Percentiles rank a stretch among this genome's conserved stretches.
These are phyloP conservation scores for Clonostachys rosea DNA, from an alignment of 2,329 filamentous ascomycete species.

Conservation along the genomic window DNA sequence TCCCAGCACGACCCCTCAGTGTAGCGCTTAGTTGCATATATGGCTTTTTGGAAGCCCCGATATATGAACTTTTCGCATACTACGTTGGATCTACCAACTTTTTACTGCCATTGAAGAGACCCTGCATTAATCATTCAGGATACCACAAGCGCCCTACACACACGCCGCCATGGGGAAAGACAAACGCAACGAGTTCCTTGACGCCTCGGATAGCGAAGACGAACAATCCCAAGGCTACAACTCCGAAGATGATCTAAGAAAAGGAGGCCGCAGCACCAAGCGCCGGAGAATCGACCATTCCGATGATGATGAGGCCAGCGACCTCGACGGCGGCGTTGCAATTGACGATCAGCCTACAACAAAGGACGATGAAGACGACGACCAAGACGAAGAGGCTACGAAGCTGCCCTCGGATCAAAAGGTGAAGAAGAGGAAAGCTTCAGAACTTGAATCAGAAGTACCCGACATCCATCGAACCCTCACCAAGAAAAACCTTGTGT, in stretches of 20 bases:
- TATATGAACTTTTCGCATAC: no score
- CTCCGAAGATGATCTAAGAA: conserved; percentile 65
- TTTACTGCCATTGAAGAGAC: no score
- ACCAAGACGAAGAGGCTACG: conserved; percentile 11
- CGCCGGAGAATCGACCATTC: conserved; percentile 51
- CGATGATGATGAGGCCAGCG: conserved; percentile 28
- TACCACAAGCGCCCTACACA: not conserved
- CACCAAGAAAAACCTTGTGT: conserved; percentile 63
- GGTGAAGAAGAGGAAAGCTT: not conserved
- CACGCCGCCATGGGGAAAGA: conserved; percentile 53
- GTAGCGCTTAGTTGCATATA: no score
- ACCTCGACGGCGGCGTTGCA: conserved; percentile 7
- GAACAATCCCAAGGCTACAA: conserved; percentile 57
- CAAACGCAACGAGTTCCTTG: conserved; percentile 70
- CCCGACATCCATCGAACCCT: not conserved
- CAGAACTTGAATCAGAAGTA: not conserved
- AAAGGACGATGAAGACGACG: conserved; percentile 7
- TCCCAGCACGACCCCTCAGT: no score
- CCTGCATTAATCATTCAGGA: no score
- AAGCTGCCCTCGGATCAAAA: conserved; percentile 14
- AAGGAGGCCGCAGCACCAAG: conserved; percentile 59
- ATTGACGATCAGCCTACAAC: conserved; percentile 3
- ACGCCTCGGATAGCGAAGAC: conserved; percentile 53
- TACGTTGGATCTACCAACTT: no score
- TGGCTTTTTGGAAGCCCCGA: no score